Conservation (phyloP, 345 rosid species). For the Streptanthus diversifolius region DNA sequence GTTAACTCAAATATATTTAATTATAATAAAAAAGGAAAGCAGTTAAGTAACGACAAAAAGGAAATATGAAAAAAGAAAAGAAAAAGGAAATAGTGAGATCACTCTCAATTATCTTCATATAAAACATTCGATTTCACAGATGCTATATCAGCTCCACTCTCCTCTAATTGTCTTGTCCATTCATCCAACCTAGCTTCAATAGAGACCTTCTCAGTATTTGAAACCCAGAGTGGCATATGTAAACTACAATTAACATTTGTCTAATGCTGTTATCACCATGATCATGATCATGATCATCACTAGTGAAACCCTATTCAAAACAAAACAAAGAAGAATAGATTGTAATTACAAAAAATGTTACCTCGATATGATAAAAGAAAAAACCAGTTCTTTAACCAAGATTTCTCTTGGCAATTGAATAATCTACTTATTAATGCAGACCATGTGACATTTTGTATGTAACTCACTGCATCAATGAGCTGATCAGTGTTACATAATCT, state of each 20-base stretch:
- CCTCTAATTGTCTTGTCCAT: constrained; percentile 69
- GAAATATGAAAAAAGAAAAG: constrained; percentile 47
- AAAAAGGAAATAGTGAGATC: constrained; percentile 74
- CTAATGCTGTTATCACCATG: constrained; percentile 1
- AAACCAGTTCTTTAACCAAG: neutral
- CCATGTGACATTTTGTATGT: neutral
- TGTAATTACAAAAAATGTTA: neutral
- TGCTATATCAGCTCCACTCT: constrained; percentile 82
- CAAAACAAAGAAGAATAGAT: neutral
- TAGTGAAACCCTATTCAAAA: constrained; percentile 31
- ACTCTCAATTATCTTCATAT: too few species aligned
- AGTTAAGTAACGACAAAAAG: too few species aligned
- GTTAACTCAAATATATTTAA: too few species aligned
- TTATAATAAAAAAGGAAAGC: too few species aligned
- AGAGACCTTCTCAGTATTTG: constrained; percentile 64
- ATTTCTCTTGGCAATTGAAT: neutral
- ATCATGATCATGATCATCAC: constrained; percentile 7
- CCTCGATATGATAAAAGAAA: neutral
- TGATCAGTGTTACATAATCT: constrained; percentile 30
- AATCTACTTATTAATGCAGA: neutral
- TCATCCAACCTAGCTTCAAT: constrained; percentile 62
- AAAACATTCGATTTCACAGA: constrained; percentile 69
- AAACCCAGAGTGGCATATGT: constrained; percentile 92
- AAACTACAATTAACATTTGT: constrained; percentile 50
- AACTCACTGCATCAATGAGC: constrained; percentile 42